phyloP scores from a whole-genome alignment of 2,329 filamentous ascomycete species.

The Fusarium equiseti region DNA sequence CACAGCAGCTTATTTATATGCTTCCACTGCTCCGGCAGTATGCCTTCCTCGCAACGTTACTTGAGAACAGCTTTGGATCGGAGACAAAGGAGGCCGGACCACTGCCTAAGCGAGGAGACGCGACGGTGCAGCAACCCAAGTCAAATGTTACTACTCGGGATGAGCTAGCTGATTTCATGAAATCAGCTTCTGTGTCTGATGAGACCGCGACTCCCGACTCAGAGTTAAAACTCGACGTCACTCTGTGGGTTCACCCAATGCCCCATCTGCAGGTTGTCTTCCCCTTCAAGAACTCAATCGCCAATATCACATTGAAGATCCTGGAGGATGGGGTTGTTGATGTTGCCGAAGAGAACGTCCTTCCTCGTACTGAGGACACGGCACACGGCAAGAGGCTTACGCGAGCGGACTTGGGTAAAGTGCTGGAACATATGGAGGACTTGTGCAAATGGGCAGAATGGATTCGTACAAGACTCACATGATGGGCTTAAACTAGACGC shows the following conservation, averaged over 20 bases:
- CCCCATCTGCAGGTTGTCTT: slow-evolving; percentile 66
- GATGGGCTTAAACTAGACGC: not conserved
- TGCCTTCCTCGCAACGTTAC: slow-evolving; percentile 74
- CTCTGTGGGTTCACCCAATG: slow-evolving; percentile 63
- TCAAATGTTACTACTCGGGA: slow-evolving; percentile 48
- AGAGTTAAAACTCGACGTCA: slow-evolving; percentile 62
- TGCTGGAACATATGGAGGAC: slow-evolving; percentile 64
- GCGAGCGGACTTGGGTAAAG: slow-evolving; percentile 58
- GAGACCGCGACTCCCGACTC: not conserved
- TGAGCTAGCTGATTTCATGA: slow-evolving; percentile 52
- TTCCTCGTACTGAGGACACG: slow-evolving; percentile 43
- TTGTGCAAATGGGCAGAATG: slow-evolving; percentile 67
- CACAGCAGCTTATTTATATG: slow-evolving; percentile 78
- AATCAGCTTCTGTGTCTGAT: slow-evolving; percentile 1
- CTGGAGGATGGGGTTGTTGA: slow-evolving; percentile 69
- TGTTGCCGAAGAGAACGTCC: slow-evolving; percentile 68
- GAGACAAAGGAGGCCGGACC: slow-evolving; percentile 45
- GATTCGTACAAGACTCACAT: slow-evolving; percentile 58
- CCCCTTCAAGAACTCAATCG: slow-evolving; percentile 62
- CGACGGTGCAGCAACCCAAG: not conserved
- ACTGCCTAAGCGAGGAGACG: slow-evolving; percentile 9
- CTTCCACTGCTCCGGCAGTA: slow-evolving; percentile 83
- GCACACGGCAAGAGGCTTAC: slow-evolving; percentile 54
- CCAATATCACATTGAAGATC: slow-evolving; percentile 69
- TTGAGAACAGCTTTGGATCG: slow-evolving; percentile 70